phyloP scores from a whole-genome alignment of 1,139 yeast genomes.

The Candida pseudocylindracea region DNA sequence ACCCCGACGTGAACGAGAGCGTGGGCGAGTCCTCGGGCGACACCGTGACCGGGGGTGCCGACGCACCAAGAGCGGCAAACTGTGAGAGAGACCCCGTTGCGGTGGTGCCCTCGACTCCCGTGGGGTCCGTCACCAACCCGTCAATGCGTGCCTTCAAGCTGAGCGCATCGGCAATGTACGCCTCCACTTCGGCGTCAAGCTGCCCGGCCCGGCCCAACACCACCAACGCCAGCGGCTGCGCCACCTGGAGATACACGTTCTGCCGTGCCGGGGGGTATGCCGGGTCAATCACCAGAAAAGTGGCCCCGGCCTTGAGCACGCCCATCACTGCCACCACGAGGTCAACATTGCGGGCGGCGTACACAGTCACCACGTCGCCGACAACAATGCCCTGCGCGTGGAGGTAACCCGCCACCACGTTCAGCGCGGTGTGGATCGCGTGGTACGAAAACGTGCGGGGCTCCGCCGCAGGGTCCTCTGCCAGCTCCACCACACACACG shows the following conservation, averaged over 20 bases:
- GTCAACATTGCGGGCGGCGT: slow-evolving; percentile 95
- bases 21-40: slow-evolving; percentile 98
- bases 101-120: slow-evolving; percentile 26
- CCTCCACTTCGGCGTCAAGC: slow-evolving; percentile 52
- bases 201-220: slow-evolving; percentile 81
- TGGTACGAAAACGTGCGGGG: slow-evolving; percentile 60
- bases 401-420: slow-evolving; percentile 76
- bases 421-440: slow-evolving; percentile 87
- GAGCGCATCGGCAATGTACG: slow-evolving; percentile 51
- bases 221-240: slow-evolving; percentile 77
- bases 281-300: slow-evolving; percentile 95
- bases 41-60: slow-evolving; percentile 29
- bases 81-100: slow-evolving; percentile 29
- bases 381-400: slow-evolving; percentile 59
- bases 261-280: slow-evolving; percentile 98
- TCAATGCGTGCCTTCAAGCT: no score
- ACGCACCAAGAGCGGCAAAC: no score
- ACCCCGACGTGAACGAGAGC: slow-evolving; percentile 90
- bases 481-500: slow-evolving; percentile 82
- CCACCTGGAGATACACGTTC: slow-evolving; percentile 76
- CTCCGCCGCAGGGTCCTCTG: slow-evolving; percentile 30
- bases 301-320: slow-evolving; percentile 93
- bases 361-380: slow-evolving; percentile 94
- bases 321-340: slow-evolving; percentile 95
- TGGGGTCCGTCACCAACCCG: no score